Conservation (phyloP, 108 stramenopile genomes). For the Nitzschia inconspicua region DNA sequence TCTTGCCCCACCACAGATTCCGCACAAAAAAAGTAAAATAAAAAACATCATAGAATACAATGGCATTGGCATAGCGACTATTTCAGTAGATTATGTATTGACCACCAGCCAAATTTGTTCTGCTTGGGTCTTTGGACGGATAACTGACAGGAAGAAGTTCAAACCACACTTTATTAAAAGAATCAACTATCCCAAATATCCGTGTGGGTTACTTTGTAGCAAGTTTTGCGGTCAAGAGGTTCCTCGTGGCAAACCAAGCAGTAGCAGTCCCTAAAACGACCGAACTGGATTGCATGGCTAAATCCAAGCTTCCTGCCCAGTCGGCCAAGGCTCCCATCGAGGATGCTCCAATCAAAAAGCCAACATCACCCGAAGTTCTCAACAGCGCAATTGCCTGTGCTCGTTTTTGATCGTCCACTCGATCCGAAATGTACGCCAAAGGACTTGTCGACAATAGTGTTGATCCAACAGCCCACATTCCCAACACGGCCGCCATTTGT, state of each 20-base stretch:
- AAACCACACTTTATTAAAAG: too few relatives aligned
- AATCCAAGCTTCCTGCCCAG: constrained; percentile 53
- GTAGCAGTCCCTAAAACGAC: constrained; percentile 67
- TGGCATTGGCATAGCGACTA: too few relatives aligned
- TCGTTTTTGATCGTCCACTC: constrained; percentile 50
- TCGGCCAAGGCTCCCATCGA: constrained; percentile 69
- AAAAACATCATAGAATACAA: too few relatives aligned
- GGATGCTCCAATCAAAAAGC: constrained; percentile 76
- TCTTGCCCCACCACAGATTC: too few relatives aligned
- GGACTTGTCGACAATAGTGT: constrained; percentile 72
- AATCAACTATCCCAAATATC: too few relatives aligned
- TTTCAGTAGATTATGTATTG: too few relatives aligned
- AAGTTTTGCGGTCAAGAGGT: constrained; percentile 1
- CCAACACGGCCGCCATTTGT: constrained; percentile 52
- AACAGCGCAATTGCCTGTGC: constrained; percentile 84
- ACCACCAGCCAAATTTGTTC: too few relatives aligned
- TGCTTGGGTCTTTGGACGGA: too few relatives aligned
- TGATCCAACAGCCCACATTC: constrained; percentile 70
- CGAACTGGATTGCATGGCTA: constrained; percentile 74
- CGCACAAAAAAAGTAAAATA: too few relatives aligned
- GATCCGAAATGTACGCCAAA: constrained; percentile 68
- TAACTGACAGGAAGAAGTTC: too few relatives aligned
- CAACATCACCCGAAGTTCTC: constrained; percentile 80
- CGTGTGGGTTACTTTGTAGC: background rate
- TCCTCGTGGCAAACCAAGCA: constrained; percentile 56